Base-by-base conservation (phyloP, 371 early-diverging fungal species). In the Mucor indicus region DNA sequence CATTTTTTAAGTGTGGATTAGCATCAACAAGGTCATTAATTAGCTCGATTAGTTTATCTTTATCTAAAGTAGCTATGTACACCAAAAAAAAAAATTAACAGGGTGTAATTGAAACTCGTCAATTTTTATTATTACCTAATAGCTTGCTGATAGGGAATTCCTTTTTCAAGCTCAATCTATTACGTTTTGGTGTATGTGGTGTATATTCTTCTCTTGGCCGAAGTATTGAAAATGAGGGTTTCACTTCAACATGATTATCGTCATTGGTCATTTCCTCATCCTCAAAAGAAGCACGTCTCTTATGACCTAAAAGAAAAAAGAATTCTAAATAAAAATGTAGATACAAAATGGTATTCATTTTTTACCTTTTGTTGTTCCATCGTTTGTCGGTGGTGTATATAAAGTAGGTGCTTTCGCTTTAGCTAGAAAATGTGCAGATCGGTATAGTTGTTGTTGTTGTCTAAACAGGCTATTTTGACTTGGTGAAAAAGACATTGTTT, bases 1-100 rank as follows among this genome's bases (percentile, higher is more conserved):
- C 79, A 7, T 68, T 54, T 25, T 84, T 80, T 16, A 92, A 75
- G 6, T 72, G 61, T 4, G 91, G 89, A 69, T 92, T 80, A n/a
- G 79, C 71, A 25, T 79, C 79, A 19, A 91, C 75, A 17, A 95
- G 72, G 25, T 76, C 72, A 30, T 72, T 78, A 47, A 95, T 67
- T 30, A 95, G 67, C 45, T 62, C 62, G 30, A 91, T 68, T 44
- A 94, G 67, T 44, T 87, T 86, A 23, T 77, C 67, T 51, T 85
- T 81, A 44, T 81, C 79, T 20, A 92, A 68, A 8, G 82, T 71
- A 51, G 75, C 77, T 85, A 38, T 8, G 17, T 7, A 27, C 10
- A 15, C n/a, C 15, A 33, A 4, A n/a, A 33, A 33, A 11, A 11
- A 33, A n/a, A 7, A 27, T 27, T 27, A 7, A 27, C 11, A 27